Conservation (phyloP, 2,329 filamentous ascomycete species). For the Macroventuria anomochaeta region DNA sequence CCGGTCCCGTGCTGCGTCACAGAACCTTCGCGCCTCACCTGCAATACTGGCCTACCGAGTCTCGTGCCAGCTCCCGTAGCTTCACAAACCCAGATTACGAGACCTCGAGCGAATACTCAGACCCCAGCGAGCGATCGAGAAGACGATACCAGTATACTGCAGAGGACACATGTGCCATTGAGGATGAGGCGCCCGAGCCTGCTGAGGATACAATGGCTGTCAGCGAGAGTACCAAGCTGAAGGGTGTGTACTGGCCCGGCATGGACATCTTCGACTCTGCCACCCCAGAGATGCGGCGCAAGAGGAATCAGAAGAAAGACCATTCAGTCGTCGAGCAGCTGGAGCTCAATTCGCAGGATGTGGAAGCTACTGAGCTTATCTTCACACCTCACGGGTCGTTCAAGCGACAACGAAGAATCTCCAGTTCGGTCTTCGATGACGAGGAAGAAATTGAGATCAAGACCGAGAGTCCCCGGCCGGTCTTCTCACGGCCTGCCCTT, state of each 20-base stretch:
- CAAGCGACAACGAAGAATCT: slow-evolving; percentile 54
- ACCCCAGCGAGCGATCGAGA: slow-evolving; percentile 35
- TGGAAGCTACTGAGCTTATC: slow-evolving; percentile 70
- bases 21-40: slow-evolving; percentile 46
- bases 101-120: slow-evolving; percentile 47
- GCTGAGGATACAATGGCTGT: slow-evolving; percentile 34
- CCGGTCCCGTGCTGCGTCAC: slow-evolving; percentile 40
- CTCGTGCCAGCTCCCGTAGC: slow-evolving; percentile 46
- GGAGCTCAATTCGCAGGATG: slow-evolving; percentile 66
- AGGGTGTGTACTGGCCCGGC: slow-evolving; percentile 76
- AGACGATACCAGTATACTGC: slow-evolving; percentile 32
- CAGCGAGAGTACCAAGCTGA: slow-evolving; percentile 61
- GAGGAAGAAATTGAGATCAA: slow-evolving; percentile 49
- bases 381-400: slow-evolving; percentile 58
- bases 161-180: slow-evolving; percentile 41
- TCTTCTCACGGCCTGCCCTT: slow-evolving; percentile 37
- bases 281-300: slow-evolving; percentile 73
- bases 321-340: slow-evolving; percentile 73
- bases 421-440: slow-evolving; percentile 51
- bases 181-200: slow-evolving; percentile 36
- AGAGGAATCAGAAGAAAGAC: slow-evolving; percentile 79
- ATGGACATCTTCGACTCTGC: slow-evolving; percentile 86
- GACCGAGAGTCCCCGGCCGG: slow-evolving; percentile 41
- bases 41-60: slow-evolving; percentile 48
- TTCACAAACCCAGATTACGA: slow-evolving; percentile 48